Base-by-base conservation (phyloP, 192 early-diverging fungal genomes). In the Rhizophagus sp. region DNA sequence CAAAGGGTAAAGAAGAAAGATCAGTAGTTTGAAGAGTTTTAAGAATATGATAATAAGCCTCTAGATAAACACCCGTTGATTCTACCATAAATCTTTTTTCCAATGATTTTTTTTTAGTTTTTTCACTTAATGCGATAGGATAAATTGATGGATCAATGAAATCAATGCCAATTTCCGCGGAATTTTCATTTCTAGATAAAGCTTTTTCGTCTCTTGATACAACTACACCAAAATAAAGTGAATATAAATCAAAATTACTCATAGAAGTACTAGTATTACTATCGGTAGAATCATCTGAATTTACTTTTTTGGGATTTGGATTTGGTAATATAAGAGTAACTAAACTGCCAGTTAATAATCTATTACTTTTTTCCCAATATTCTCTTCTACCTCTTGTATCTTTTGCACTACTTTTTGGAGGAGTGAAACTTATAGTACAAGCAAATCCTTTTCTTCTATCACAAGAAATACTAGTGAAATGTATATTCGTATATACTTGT, bases 41-140 rank as follows among this genome's bases (percentile, higher is more conserved):
- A 10, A 87, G 75, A 30, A 87, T 72, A 3, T 82, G 84, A 1
- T 73, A 50, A 47, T 85, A 87, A 10, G 82, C 50, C 4, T 81
- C 86, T 9, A 85, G 82, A 50, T 80, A 83, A 1, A 81, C 77
- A 1, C 82, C 82, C 0, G 80, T 76, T 1, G 84, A 79, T 80
- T 87, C 86, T 0, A 87, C 84, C 30, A 87, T 77, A 49, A 82
- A 85, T 70, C 82, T 81, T 10, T 75, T 73, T 12, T 73, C 36
- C 15, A 17, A 27, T 8, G 27, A 4, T 2, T 62, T 79, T 17
- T 77, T 63, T 69, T 79, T 22, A 24, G 10, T 30, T 30, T 30
- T 30, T 17, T 77, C 75, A 73, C 77, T 30, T 10, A 80, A 27
- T 62, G 62, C 72, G 73, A 81, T 39, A 49, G 33, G 15, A 83